These are phyloP conservation scores for Podospora sp. DNA, from an alignment of 495 filamentous ascomycete species.

Conservation along the genomic window DNA sequence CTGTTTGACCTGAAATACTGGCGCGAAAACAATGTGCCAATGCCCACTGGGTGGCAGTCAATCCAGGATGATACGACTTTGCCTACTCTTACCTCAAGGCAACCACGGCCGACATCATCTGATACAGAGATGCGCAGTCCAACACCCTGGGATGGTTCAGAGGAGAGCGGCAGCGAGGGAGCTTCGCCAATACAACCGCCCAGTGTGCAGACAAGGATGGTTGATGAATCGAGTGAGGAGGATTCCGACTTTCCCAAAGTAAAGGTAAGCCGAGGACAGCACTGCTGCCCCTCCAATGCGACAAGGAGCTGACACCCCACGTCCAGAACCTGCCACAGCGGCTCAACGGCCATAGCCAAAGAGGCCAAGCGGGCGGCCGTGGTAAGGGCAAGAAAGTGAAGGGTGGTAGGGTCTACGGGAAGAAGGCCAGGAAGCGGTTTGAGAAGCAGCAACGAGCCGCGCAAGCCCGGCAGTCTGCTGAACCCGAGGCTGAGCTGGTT, in stretches of 20 bases:
- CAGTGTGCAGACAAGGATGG: constrained; percentile 48
- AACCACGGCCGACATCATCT: constrained; percentile 31
- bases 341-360: constrained; percentile 2
- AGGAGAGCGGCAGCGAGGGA: constrained; percentile 48
- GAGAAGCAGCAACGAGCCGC: constrained; percentile 37
- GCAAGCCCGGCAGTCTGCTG: constrained; percentile 35
- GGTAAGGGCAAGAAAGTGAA: constrained; percentile 44
- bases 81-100: constrained; percentile 59
- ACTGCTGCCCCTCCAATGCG: no score
- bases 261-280: constrained; percentile 31
- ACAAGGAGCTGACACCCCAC: neutral
- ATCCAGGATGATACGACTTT: constrained; percentile 59
- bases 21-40: constrained; percentile 42
- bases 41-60: constrained; percentile 67
- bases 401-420: constrained; percentile 39
- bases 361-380: constrained; percentile 27
- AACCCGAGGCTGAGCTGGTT: constrained; percentile 12
- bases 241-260: constrained; percentile 37
- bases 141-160: constrained; percentile 36
- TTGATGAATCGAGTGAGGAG: constrained; percentile 56
- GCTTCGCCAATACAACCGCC: constrained; percentile 18
- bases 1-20: constrained; percentile 73
- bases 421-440: constrained; percentile 39
- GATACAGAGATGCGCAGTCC: constrained; percentile 41
- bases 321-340: constrained; percentile 15